phyloP scores from a whole-genome alignment of 2,329 filamentous ascomycete species.

The Aspergillus ruber region DNA sequence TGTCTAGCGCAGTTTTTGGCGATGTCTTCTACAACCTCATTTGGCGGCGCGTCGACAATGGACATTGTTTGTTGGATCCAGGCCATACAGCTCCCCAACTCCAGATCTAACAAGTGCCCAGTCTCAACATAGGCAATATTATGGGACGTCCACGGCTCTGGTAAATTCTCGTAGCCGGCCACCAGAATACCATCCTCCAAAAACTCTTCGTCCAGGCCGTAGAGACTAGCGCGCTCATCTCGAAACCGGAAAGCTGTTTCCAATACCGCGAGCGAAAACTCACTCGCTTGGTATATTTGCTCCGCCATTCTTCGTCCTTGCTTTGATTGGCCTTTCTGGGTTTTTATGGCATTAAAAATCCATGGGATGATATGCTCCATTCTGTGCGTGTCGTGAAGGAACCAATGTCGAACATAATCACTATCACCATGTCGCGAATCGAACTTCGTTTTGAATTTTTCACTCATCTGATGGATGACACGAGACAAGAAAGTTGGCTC shows the following conservation, averaged over 20 bases:
- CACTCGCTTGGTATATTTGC: constrained; percentile 62
- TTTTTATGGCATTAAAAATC: constrained; percentile 70
- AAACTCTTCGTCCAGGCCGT: constrained; percentile 64
- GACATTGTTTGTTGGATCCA: constrained; percentile 30
- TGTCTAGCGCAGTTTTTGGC: constrained; percentile 48
- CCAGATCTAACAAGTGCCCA: constrained; percentile 33
- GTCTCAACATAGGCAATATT: constrained; percentile 32
- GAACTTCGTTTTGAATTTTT: constrained; percentile 65
- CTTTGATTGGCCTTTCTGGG: constrained; percentile 57
- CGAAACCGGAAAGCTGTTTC: constrained; percentile 65
- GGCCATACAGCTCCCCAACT: constrained; percentile 34
- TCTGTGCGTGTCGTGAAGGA: constrained; percentile 66
- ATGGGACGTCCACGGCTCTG: constrained; percentile 79
- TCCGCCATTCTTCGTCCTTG: constrained; percentile 41
- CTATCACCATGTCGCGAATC: constrained; percentile 62
- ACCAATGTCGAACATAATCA: constrained; percentile 79
- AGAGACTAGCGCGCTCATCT: constrained; percentile 59
- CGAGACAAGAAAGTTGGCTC: constrained; percentile 67
- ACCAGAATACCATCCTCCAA: constrained; percentile 60
- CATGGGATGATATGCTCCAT: constrained; percentile 72
- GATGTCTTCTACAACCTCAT: constrained; percentile 40
- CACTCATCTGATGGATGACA: constrained; percentile 68
- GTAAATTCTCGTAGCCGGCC: constrained; percentile 61
- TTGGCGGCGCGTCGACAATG: constrained; percentile 25
- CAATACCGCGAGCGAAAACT: constrained; percentile 62